Conservation (phyloP, 2,329 filamentous ascomycete genomes). For the Cercospora nicotianae region DNA sequence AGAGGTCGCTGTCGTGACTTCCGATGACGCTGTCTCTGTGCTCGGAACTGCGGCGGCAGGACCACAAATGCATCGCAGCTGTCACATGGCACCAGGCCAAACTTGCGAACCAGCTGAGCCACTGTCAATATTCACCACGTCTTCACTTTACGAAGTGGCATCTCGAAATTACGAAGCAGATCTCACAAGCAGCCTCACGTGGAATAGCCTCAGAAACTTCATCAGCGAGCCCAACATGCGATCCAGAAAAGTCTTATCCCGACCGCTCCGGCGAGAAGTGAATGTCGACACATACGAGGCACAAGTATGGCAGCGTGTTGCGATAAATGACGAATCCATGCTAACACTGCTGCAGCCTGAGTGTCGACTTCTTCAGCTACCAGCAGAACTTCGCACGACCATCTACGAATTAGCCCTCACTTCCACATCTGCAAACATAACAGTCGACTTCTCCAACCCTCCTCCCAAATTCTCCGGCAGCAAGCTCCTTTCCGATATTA, state of each 20-base stretch:
- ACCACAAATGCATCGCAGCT: background rate
- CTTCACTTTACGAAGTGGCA: background rate
- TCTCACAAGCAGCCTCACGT: background rate
- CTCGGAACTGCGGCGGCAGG: background rate
- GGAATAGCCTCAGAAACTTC: background rate
- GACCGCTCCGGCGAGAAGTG: background rate
- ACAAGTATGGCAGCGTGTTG: background rate
- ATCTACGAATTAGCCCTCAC: conserved; percentile 1
- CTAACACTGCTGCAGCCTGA: background rate
- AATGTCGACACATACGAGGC: background rate
- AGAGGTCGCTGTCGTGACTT: background rate
- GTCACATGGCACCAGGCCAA: background rate
- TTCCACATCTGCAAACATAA: background rate
- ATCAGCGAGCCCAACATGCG: background rate
- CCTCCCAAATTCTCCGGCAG: background rate
- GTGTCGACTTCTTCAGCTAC: background rate
- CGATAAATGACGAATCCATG: too few relatives aligned
- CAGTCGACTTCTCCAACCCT: conserved; percentile 1
- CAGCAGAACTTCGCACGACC: background rate
- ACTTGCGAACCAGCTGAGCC: background rate
- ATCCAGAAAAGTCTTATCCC: background rate
- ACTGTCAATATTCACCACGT: background rate
- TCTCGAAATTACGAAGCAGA: too few relatives aligned
- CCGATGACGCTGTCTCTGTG: conserved; percentile 4
- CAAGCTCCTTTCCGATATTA: background rate